These are phyloP conservation scores for Talaromyces sp. DNA, from an alignment of 2,329 filamentous ascomycete species.

Conservation along the genomic window DNA sequence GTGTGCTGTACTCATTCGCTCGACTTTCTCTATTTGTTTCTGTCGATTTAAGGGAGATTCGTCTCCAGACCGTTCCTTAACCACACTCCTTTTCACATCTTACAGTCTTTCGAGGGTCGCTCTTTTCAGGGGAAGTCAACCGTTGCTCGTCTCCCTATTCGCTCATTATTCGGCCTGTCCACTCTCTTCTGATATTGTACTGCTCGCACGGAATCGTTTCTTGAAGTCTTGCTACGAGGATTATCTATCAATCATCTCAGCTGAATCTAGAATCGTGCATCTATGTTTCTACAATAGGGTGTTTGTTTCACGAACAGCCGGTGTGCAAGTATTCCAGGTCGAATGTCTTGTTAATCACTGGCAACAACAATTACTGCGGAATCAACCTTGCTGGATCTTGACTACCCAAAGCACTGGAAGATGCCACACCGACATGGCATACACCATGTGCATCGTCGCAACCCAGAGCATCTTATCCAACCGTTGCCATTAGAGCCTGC, in stretches of 20 bases:
- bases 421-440: slow-evolving; percentile 25
- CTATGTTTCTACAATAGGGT: background rate
- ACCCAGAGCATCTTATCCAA: slow-evolving; percentile 9
- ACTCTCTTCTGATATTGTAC: background rate
- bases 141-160: background rate
- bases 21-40: background rate
- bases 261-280: background rate
- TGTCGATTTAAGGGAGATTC: background rate
- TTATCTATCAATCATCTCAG: background rate
- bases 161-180: background rate
- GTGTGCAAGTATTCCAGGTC: background rate
- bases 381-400: slow-evolving; percentile 2
- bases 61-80: slow-evolving; percentile 11
- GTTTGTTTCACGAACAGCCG: no score
- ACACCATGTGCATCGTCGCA: slow-evolving; percentile 13
- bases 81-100: slow-evolving; percentile 2
- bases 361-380: background rate
- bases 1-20: background rate
- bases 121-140: background rate
- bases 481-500: slow-evolving; percentile 25
- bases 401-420: slow-evolving; percentile 9
- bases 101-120: background rate
- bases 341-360: background rate
- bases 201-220: background rate
- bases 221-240: background rate